Percentiles rank a stretch among this genome's conserved stretches.
Conservation (phyloP, 1,139 yeast genomes). For the Meyerozyma carpophila region DNA sequence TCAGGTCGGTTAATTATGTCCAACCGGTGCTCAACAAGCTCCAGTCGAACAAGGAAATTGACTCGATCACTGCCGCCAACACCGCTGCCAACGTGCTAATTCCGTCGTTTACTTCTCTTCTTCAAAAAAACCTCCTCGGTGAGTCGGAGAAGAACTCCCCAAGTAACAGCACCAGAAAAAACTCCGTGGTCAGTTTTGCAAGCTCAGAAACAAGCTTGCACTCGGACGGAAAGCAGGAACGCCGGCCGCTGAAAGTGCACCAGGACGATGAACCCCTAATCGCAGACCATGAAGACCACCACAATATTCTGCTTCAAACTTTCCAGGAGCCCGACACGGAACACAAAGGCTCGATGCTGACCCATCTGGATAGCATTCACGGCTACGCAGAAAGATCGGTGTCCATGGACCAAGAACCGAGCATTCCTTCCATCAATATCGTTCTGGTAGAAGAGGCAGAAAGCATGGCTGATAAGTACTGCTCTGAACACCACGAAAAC, state of each 20-base stretch:
- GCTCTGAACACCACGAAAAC: conserved; percentile 20
- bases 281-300: neutral
- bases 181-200: conserved; percentile 46
- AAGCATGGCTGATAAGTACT: conserved; percentile 26
- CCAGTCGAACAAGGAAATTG: conserved; percentile 38
- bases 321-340: neutral
- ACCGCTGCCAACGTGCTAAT: conserved; percentile 47
- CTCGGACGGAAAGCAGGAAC: conserved; percentile 2
- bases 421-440: conserved; percentile 1
- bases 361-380: neutral
- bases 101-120: conserved; percentile 37
- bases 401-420: neutral
- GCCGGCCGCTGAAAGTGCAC: neutral
- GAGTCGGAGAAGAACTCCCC: conserved; percentile 30
- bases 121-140: conserved; percentile 28
- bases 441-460: conserved; percentile 33
- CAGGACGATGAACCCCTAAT: neutral
- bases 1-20: conserved; percentile 43
- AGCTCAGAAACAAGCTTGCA: conserved; percentile 33
- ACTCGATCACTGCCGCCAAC: conserved; percentile 43
- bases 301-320: neutral
- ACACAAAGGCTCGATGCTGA: neutral
- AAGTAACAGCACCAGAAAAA: conserved; percentile 33
- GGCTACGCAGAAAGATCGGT: neutral
- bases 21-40: conserved; percentile 40